Conservation (phyloP, 148 eudicot genomes). For the Euryodendron excelsum region DNA sequence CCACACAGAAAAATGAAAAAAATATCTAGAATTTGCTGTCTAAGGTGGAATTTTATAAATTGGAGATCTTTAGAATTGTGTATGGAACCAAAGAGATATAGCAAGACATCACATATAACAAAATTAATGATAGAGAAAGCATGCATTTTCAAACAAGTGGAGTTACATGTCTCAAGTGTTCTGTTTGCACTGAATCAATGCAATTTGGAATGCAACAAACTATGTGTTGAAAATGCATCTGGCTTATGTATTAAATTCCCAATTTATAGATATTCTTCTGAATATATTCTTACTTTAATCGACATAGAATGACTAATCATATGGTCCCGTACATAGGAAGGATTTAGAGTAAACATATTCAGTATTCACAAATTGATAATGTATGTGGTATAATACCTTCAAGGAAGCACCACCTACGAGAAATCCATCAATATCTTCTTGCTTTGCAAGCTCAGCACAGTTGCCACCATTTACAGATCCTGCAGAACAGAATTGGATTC, state of each 20-base stretch:
- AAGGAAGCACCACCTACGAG: constrained; percentile 99
- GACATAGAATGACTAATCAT: background rate
- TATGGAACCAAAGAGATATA: too few relatives aligned
- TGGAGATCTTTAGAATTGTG: too few relatives aligned
- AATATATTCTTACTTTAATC: background rate
- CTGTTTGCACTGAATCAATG: too few relatives aligned
- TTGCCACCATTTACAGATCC: constrained; percentile 98
- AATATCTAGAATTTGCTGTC: too few relatives aligned
- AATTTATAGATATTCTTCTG: background rate
- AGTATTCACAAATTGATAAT: background rate
- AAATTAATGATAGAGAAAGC: too few relatives aligned
- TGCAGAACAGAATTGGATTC: constrained; percentile 23
- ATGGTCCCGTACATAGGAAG: background rate
- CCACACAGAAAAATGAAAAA: too few relatives aligned
- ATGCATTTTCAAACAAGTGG: too few relatives aligned
- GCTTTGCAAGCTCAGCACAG: constrained; percentile 88
- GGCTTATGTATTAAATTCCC: background rate
- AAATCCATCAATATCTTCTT: constrained; percentile 97
- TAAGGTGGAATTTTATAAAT: too few relatives aligned
- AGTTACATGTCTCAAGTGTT: too few relatives aligned
- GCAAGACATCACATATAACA: too few relatives aligned
- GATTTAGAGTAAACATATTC: background rate
- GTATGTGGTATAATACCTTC: constrained; percentile 48
- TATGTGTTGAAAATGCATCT: background rate
- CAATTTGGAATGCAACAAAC: background rate